Evolutionary conservation across 2,329 filamentous ascomycete species (phyloP).

Genomic region (Lachnellula occidentalis): DNA sequence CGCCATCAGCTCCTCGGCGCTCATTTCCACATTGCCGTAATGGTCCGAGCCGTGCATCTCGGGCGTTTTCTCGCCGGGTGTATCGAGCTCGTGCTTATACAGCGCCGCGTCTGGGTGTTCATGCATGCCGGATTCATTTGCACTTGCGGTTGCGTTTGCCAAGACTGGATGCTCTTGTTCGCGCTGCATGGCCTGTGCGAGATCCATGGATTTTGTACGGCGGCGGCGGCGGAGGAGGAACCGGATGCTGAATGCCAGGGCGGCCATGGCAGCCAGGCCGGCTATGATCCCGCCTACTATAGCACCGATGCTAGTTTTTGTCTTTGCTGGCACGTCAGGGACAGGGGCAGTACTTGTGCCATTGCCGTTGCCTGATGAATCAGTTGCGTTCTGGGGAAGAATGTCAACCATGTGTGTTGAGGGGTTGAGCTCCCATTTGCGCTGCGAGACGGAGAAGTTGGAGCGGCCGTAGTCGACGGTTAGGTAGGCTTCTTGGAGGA

Average conservation of each 20-base stretch:
- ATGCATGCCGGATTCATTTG: too few relatives aligned
- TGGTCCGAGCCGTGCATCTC: not conserved
- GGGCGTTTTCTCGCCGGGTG: not conserved
- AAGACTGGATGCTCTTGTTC: not conserved
- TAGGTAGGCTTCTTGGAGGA: conserved; percentile 34
- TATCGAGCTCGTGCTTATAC: not conserved
- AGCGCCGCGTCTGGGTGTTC: too few relatives aligned
- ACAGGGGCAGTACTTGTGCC: too few relatives aligned
- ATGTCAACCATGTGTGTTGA: not conserved
- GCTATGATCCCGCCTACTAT: not conserved
- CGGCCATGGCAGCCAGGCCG: not conserved
- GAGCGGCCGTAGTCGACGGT: conserved; percentile 5
- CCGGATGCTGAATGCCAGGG: not conserved
- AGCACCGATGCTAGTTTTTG: not conserved
- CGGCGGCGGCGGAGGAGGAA: not conserved
- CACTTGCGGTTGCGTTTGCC: not conserved
- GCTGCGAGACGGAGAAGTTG: conserved; percentile 6
- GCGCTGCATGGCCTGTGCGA: not conserved
- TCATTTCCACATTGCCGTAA: not conserved
- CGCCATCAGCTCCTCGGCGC: not conserved
- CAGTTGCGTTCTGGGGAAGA: not conserved
- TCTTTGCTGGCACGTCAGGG: not conserved
- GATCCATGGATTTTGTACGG: not conserved
- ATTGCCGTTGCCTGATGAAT: not conserved
- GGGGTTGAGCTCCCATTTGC: not conserved